A percentile compares a stretch with the other conserved stretches of the same genome.
Evolutionary conservation across 179 eudicot genomes (phyloP).

Genomic region (Silene vulgaris): DNA sequence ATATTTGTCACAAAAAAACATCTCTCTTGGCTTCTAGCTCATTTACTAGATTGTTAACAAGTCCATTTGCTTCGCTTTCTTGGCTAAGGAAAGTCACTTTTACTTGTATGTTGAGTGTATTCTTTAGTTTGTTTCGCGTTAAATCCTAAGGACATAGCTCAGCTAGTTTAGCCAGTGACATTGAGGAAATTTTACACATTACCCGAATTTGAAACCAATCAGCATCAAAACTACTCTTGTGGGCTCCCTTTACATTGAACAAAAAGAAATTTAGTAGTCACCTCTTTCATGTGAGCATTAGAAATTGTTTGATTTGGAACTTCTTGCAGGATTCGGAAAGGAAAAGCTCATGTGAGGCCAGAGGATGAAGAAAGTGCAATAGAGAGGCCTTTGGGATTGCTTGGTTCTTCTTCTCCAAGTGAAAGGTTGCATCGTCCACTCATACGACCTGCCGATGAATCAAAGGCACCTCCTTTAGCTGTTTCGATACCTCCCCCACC

Average conservation of each 20-base stretch:
- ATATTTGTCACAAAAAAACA: too few species aligned
- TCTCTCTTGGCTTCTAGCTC: too few species aligned
- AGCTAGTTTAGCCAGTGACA: too few species aligned
- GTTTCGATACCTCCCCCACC: slow-evolving; percentile 82
- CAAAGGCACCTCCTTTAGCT: slow-evolving; percentile 28
- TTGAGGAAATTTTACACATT: background rate
- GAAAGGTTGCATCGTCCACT: slow-evolving; percentile 62
- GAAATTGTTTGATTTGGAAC: background rate
- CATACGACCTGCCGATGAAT: slow-evolving; percentile 58
- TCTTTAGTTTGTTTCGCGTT: background rate
- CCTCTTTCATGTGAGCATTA: background rate
- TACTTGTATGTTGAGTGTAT: background rate
- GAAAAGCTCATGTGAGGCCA: slow-evolving; percentile 69
- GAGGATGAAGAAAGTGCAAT: slow-evolving; percentile 52
- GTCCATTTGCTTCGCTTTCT: background rate
- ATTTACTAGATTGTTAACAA: too few species aligned
- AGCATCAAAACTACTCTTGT: background rate
- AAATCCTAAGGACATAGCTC: background rate
- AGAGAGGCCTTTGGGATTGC: slow-evolving; percentile 45
- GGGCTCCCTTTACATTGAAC: background rate
- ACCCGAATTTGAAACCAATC: background rate
- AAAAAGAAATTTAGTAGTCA: background rate
- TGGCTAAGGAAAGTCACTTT: background rate
- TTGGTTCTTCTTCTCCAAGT: slow-evolving; percentile 33
- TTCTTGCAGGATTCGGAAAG: slow-evolving; percentile 64